A percentile compares a stretch with the other conserved stretches of the same genome.
phyloP scores from a whole-genome alignment of 1,284 basidiomycete genomes.

The Chondrostereum purpureum region DNA sequence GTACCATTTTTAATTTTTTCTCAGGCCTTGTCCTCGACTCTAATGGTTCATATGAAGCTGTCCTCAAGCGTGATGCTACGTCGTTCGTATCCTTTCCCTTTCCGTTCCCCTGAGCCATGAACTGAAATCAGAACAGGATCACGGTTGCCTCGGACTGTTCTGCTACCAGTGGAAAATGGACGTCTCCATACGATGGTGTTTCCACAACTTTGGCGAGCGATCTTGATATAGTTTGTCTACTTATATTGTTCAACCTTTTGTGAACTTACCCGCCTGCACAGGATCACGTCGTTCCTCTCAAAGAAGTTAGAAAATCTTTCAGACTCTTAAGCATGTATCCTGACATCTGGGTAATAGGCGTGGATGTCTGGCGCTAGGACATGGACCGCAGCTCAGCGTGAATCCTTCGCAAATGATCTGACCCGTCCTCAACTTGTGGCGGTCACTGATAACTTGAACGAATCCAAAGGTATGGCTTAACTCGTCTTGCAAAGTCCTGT shows the following conservation, averaged over 20 bases:
- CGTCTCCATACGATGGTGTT: constrained; percentile 43
- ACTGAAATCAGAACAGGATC: constrained; percentile 22
- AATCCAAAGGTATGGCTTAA: too few species aligned
- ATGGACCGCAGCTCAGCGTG: constrained; percentile 42
- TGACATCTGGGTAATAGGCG: too few species aligned
- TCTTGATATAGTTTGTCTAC: constrained; percentile 45
- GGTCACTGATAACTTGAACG: constrained; percentile 27
- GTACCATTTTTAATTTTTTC: constrained; percentile 15
- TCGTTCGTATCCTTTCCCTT: constrained; percentile 12
- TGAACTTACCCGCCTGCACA: constrained; percentile 17
- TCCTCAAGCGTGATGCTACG: constrained; percentile 48
- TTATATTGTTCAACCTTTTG: too few species aligned
- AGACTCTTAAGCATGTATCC: too few species aligned
- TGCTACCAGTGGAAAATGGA: constrained; percentile 44
- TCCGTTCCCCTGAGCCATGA: neutral
- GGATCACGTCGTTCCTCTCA: constrained; percentile 48
- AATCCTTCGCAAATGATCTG: constrained; percentile 46
- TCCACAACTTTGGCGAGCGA: constrained; percentile 37
- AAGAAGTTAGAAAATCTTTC: too few species aligned
- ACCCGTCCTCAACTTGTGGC: constrained; percentile 46
- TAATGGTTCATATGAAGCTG: constrained; percentile 27
- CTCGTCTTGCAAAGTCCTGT: too few species aligned
- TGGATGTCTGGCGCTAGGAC: constrained; percentile 46
- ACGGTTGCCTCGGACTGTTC: constrained; percentile 34
- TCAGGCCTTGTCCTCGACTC: too few species aligned